Percentiles rank a stretch among this genome's conserved stretches.
Evolutionary conservation across 2,329 filamentous ascomycete species (phyloP).

Genomic region (Leptosphaerulina australis): DNA sequence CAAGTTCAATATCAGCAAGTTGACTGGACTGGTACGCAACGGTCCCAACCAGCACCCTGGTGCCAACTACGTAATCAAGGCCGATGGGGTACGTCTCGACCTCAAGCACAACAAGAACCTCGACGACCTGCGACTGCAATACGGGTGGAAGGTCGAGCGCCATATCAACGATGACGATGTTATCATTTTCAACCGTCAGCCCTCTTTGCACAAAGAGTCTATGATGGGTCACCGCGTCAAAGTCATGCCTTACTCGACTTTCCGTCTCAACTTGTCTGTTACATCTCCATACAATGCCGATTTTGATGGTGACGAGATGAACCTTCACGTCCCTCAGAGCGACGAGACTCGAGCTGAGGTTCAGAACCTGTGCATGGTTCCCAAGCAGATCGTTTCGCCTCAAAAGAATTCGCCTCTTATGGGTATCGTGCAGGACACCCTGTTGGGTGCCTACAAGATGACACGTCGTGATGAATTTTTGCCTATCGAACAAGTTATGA

Average conservation of each 20-base stretch:
- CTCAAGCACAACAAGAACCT: slow-evolving; percentile 90
- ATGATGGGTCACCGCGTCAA: slow-evolving; percentile 99
- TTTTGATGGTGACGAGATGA: slow-evolving; percentile 99
- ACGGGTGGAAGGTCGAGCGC: slow-evolving; percentile 98
- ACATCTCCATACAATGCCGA: slow-evolving; percentile 99
- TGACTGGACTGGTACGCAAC: slow-evolving; percentile 88
- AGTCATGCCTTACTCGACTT: slow-evolving; percentile 99
- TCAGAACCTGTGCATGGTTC: slow-evolving; percentile 94
- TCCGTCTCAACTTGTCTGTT: slow-evolving; percentile 95
- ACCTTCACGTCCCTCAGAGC: slow-evolving; percentile 97
- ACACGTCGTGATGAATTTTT: slow-evolving; percentile 91
- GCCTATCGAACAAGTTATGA: slow-evolving; percentile 90
- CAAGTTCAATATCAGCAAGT: slow-evolving; percentile 93
- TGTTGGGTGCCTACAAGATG: slow-evolving; percentile 96
- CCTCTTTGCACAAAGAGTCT: slow-evolving; percentile 98
- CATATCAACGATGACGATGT: slow-evolving; percentile 96
- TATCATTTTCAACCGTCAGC: slow-evolving; percentile 99
- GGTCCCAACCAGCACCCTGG: slow-evolving; percentile 95
- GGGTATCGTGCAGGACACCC: slow-evolving; percentile 98
- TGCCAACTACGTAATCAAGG: slow-evolving; percentile 93
- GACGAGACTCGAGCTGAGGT: slow-evolving; percentile 97
- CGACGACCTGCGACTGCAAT: slow-evolving; percentile 83
- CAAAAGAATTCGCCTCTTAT: slow-evolving; percentile 96
- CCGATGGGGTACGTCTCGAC: slow-evolving; percentile 93
- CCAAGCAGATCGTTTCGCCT: slow-evolving; percentile 95